phyloP scores from a whole-genome alignment of 257 asterid species.

The Cinchona pubescens region DNA sequence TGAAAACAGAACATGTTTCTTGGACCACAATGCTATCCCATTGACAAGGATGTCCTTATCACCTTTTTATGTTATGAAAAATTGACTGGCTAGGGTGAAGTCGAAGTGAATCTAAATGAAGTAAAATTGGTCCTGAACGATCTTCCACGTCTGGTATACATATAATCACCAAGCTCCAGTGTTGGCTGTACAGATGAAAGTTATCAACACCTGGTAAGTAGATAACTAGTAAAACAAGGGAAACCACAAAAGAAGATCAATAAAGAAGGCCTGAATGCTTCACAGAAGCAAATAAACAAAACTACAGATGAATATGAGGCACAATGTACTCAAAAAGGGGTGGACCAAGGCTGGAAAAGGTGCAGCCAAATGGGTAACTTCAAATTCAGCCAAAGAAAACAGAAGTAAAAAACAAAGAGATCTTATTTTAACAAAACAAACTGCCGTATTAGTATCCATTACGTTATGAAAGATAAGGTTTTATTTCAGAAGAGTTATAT shows the following conservation, averaged over 20 bases:
- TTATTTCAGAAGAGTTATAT: background rate
- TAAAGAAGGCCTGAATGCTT: background rate
- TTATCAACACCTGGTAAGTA: conserved; percentile 22
- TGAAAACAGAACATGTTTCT: background rate
- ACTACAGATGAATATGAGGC: background rate
- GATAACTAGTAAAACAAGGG: conserved; percentile 16
- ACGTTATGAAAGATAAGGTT: background rate
- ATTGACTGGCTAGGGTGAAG: conserved; percentile 61
- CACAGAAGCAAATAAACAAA: background rate
- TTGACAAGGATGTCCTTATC: conserved; percentile 9
- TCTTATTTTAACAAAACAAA: background rate
- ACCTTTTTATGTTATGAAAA: conserved; percentile 66
- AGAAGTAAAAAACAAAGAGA: background rate
- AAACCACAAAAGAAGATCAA: conserved; percentile 15
- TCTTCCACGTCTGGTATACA: conserved; percentile 80
- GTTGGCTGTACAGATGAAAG: conserved; percentile 45
- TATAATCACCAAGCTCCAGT: conserved; percentile 96
- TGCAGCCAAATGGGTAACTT: background rate
- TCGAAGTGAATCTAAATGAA: conserved; percentile 91
- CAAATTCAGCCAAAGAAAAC: background rate
- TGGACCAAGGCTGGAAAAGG: background rate
- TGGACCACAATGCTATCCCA: background rate
- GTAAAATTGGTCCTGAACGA: conserved; percentile 57
- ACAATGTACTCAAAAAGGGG: background rate
- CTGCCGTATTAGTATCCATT: background rate